Conservation (phyloP, 1,284 basidiomycete genomes). For the Ceratobasidium sp. region DNA sequence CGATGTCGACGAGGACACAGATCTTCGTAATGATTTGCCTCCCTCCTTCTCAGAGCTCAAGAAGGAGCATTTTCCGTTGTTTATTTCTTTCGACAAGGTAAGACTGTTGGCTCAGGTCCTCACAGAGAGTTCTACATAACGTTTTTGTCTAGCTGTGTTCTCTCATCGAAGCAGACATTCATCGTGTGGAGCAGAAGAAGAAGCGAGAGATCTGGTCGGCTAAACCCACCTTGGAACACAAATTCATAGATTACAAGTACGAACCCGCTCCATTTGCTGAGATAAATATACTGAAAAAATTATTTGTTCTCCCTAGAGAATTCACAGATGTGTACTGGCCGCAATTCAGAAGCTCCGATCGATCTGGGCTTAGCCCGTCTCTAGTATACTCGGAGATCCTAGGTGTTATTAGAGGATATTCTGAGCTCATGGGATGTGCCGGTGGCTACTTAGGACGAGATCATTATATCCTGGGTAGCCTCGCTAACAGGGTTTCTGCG, state of each 20-base stretch:
- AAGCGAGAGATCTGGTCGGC: conserved; percentile 3
- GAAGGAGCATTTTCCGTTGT: conserved; percentile 37
- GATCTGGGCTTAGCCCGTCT: not conserved
- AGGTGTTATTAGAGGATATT: not conserved
- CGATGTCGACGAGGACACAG: conserved; percentile 38
- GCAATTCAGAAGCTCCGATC: not conserved
- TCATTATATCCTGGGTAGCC: not conserved
- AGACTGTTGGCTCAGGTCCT: too few relatives aligned
- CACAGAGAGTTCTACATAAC: too few relatives aligned
- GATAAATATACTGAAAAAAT: too few relatives aligned
- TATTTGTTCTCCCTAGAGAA: not conserved
- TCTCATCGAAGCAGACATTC: conserved; percentile 32
- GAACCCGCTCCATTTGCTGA: too few relatives aligned
- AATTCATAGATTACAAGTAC: conserved; percentile 17
- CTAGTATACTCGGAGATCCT: conserved; percentile 11
- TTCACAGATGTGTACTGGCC: conserved; percentile 30
- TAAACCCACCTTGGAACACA: not conserved
- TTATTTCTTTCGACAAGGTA: conserved; percentile 44
- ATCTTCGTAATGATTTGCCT: conserved; percentile 24
- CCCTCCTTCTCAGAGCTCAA: not conserved
- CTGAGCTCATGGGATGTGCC: not conserved
- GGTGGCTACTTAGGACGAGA: not conserved
- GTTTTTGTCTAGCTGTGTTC: conserved; percentile 15
- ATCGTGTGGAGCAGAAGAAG: conserved; percentile 39
- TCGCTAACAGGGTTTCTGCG: not conserved